A percentile compares a stretch with the other conserved stretches of the same genome.
Evolutionary conservation across 2,329 filamentous ascomycete genomes (phyloP).

Genomic region (Aspergillus sp.): DNA sequence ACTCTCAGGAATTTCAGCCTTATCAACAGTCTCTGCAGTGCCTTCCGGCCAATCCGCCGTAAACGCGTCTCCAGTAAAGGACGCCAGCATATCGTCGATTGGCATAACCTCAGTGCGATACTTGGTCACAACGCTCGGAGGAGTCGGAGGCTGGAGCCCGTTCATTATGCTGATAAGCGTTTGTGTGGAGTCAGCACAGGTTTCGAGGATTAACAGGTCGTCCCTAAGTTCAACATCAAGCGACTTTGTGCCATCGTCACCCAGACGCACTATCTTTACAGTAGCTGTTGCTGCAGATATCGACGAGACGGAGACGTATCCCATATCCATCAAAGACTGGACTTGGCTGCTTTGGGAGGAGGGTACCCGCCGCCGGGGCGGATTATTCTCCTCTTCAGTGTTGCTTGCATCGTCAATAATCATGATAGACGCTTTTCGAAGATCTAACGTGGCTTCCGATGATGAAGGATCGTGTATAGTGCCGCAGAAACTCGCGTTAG

Average conservation of each 20-base stretch:
- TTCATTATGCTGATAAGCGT: conserved; percentile 81
- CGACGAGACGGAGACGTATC: conserved; percentile 85
- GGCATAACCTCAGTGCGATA: conserved; percentile 87
- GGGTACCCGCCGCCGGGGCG: conserved; percentile 31
- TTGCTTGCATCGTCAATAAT: conserved; percentile 75
- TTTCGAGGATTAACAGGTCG: conserved; percentile 86
- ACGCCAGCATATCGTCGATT: conserved; percentile 84
- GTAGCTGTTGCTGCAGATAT: conserved; percentile 78
- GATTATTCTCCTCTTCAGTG: conserved; percentile 43
- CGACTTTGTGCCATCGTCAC: conserved; percentile 64
- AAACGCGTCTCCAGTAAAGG: conserved; percentile 86
- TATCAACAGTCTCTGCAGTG: conserved; percentile 53
- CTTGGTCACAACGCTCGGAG: conserved; percentile 79
- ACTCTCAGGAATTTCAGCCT: conserved; percentile 42
- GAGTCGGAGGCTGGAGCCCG: conserved; percentile 79
- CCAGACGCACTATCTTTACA: conserved; percentile 63
- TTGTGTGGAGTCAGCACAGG: conserved; percentile 95
- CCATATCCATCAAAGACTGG: conserved; percentile 60
- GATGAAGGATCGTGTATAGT: conserved; percentile 68
- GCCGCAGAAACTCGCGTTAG: conserved; percentile 74
- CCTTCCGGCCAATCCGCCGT: conserved; percentile 40
- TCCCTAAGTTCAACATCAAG: conserved; percentile 83
- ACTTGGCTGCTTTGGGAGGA: conserved; percentile 50
- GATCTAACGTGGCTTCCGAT: conserved; percentile 66
- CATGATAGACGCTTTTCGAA: conserved; percentile 81